These are phyloP conservation scores for Auxenochlorella protothecoides DNA, from an alignment of 139 green algal species.

Conservation along the genomic window DNA sequence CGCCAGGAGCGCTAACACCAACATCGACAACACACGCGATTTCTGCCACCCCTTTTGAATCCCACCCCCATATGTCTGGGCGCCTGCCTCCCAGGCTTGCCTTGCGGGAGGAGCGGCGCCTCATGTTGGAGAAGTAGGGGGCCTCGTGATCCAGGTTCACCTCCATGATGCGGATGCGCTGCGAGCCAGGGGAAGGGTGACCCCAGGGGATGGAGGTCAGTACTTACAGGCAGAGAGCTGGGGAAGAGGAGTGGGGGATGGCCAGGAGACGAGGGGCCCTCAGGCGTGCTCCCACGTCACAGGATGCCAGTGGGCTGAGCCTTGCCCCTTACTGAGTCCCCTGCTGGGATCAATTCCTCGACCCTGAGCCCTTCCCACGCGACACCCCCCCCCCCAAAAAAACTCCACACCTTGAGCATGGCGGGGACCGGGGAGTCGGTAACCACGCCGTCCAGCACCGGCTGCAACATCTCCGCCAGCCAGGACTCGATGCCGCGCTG, in stretches of 20 bases:
- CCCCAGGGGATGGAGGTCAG: neutral
- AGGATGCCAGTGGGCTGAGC: too few relatives aligned
- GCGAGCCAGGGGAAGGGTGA: conserved; percentile 14
- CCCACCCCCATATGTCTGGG: neutral
- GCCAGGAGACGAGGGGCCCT: too few relatives aligned
- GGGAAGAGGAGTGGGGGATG: too few relatives aligned
- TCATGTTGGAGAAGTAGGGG: conserved; percentile 82
- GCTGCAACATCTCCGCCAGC: conserved; percentile 87
- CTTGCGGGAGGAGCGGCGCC: conserved; percentile 65
- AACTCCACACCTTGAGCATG: conserved; percentile 35
- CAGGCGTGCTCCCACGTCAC: too few relatives aligned
- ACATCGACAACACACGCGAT: too few relatives aligned
- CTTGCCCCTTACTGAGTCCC: neutral
- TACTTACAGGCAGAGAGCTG: neutral
- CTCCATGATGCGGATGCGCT: conserved; percentile 79
- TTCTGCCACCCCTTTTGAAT: too few relatives aligned
- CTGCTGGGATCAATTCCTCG: neutral
- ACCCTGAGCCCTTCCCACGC: neutral
- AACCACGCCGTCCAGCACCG: conserved; percentile 79
- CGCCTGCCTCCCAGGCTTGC: neutral
- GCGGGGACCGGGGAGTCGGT: conserved; percentile 33
- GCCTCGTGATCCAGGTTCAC: conserved; percentile 92
- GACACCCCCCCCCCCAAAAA: neutral
- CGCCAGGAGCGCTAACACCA: neutral
- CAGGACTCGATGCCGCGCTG: conserved; percentile 84